Base-by-base conservation (phyloP, 805 yeast species). In the Saturnispora dispora region DNA sequence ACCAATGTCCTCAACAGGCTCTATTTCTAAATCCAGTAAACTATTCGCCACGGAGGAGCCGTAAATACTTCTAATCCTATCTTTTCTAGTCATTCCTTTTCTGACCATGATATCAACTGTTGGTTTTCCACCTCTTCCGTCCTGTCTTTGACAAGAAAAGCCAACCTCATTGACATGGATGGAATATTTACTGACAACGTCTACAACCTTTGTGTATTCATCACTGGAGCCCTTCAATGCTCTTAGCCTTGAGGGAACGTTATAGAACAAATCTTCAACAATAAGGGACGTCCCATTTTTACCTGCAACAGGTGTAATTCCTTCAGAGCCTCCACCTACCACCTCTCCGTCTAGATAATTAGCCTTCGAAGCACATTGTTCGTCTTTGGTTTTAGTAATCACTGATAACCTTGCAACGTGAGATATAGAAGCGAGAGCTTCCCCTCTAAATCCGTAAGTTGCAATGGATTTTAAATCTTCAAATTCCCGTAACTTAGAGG, bases 391-490 rank as follows among this genome's bases (percentile, higher is more conserved):
- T 65, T 86, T 89, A 0, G 97, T 87, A 1, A 82, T 75, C 5
- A 93, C 95, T 0, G 88, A 75, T 1, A 93, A 70, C 52, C 89
- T 83, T 0, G 97, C 76, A 20, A 93, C 83, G 61, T 91, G 96
- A 0, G 96, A 88, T 7, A 93, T 90, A 62, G 93, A 83, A 1
- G 98, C 96, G 46, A 93, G 71, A 0, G 99, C 99, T 66, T 93
- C 99, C 15, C 99, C 99, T 51, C 99, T 74, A 64, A 93, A 93
- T 4, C 99, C 99, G 64, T 88, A 88, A 0, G 98, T 90, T 22
- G 77, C 70, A 23, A 93, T 78, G 4, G 74, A 64, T 47, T 71
- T 70, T 52, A 93, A 73, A 63, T 93, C 99, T 47, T 86, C 91
- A 63, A 85, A 91, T 8, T 68, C 73, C 1, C 67, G 55, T 23